Percentiles rank a stretch among this genome's conserved stretches.
phyloP scores from a whole-genome alignment of 257 asterid genomes.

The Rubia yunnanensis region DNA sequence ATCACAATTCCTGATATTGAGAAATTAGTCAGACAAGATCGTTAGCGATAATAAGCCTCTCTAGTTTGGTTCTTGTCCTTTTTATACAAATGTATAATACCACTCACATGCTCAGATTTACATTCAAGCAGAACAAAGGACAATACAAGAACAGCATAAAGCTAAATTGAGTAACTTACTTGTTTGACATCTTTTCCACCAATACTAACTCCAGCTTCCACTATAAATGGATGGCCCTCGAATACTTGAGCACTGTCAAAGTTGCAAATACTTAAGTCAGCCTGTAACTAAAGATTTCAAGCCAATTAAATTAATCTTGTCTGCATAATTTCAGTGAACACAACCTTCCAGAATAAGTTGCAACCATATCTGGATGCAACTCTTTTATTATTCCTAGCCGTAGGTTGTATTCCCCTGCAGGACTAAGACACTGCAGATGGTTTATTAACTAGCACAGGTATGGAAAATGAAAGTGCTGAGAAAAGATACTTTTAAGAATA shows the following conservation, averaged over 20 bases:
- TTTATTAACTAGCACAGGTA: conserved; percentile 4
- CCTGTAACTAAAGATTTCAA: not conserved
- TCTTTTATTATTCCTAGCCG: conserved; percentile 87
- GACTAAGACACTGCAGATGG: conserved; percentile 74
- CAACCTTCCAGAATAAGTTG: conserved; percentile 93
- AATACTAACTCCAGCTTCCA: conserved; percentile 90
- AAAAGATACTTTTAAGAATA: not conserved
- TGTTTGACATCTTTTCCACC: conserved; percentile 93
- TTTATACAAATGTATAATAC: not conserved
- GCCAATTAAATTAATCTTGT: not conserved
- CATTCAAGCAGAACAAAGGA: not conserved
- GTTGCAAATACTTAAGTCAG: conserved; percentile 3
- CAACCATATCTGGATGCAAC: conserved; percentile 92
- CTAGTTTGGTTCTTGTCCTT: not conserved
- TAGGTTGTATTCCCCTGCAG: conserved; percentile 87
- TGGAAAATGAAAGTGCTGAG: not conserved
- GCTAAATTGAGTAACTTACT: conserved; percentile 31
- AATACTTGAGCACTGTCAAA: conserved; percentile 79
- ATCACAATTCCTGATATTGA: too few relatives aligned
- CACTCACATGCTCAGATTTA: not conserved
- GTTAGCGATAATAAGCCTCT: not conserved
- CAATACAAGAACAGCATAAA: not conserved
- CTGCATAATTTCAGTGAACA: conserved; percentile 1
- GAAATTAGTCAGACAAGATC: too few relatives aligned
- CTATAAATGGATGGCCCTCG: conserved; percentile 92